phyloP scores from a whole-genome alignment of 768 basidiomycete species.

The Krasilnikovozyma curviuscula region DNA sequence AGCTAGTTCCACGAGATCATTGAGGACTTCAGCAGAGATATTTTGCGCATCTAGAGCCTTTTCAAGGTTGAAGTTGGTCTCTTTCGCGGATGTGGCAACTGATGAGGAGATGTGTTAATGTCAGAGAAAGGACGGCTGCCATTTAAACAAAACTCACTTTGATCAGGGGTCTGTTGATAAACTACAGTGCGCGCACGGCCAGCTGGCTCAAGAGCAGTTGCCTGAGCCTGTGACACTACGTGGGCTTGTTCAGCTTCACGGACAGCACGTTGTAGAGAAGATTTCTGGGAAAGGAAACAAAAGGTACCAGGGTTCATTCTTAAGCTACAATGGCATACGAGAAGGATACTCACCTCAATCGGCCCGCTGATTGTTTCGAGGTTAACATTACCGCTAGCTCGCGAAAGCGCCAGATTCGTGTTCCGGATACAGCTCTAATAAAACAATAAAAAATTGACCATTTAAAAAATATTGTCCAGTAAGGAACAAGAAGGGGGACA shows the following conservation, averaged over 20 bases:
- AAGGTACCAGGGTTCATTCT: not conserved
- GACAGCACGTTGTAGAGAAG: conserved; percentile 25
- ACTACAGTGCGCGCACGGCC: conserved; percentile 18
- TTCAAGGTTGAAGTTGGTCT: conserved; percentile 11
- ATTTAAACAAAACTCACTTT: no score
- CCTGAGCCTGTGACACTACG: conserved; percentile 20
- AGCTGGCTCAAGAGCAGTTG: conserved; percentile 19
- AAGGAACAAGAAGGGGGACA: not conserved
- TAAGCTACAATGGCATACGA: conserved; percentile 11
- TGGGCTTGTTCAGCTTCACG: conserved; percentile 24
- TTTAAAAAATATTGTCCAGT: not conserved
- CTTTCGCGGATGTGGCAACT: conserved; percentile 19
- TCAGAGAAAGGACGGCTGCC: no score
- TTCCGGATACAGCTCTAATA: conserved; percentile 58
- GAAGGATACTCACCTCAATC: conserved; percentile 31
- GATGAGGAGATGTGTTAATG: no score
- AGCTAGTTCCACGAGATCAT: conserved; percentile 19
- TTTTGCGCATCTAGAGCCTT: conserved; percentile 5
- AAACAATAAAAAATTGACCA: not conserved
- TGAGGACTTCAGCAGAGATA: conserved; percentile 13
- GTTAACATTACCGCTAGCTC: conserved; percentile 17
- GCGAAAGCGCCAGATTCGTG: conserved; percentile 64
- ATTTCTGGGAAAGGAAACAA: conserved; percentile 16
- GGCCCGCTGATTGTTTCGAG: conserved; percentile 36
- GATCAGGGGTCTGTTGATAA: conserved; percentile 23